These are phyloP conservation scores for Termitomyces sp. DNA, from an alignment of 1,284 basidiomycete species.

Conservation along the genomic window DNA sequence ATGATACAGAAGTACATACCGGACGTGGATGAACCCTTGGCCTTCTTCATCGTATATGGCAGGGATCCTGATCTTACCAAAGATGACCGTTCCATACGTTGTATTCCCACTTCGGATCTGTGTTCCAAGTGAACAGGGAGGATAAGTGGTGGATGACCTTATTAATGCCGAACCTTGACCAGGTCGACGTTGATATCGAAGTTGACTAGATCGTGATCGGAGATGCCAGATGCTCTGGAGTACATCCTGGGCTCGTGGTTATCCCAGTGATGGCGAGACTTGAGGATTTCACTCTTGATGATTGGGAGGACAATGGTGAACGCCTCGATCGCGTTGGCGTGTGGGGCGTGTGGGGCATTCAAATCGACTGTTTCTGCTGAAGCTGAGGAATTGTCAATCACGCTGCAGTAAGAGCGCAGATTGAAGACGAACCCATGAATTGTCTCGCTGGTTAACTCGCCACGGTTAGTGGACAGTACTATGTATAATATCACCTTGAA, in stretches of 20 bases:
- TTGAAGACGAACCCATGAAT: conserved; percentile 17
- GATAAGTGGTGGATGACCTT: not conserved
- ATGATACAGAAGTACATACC: conserved; percentile 39
- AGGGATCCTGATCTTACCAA: conserved; percentile 73
- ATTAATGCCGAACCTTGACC: conserved; percentile 36
- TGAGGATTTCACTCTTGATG: conserved; percentile 61
- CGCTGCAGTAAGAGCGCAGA: not conserved
- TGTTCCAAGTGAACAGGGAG: not conserved
- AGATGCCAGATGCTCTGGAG: conserved; percentile 49
- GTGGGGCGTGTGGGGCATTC: conserved; percentile 55
- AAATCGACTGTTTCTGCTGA: conserved; percentile 50
- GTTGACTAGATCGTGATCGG: conserved; percentile 45
- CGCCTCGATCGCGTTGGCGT: conserved; percentile 55
- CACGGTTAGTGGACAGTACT: too few relatives aligned
- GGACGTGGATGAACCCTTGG: conserved; percentile 65
- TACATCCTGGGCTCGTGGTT: conserved; percentile 72
- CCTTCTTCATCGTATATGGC: conserved; percentile 58
- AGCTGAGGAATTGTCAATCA: conserved; percentile 34
- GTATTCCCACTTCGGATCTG: conserved; percentile 34
- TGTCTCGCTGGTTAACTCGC: too few relatives aligned
- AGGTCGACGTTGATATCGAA: conserved; percentile 57
- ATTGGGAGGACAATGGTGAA: conserved; percentile 48
- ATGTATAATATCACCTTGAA: too few relatives aligned
- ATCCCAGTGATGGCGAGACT: conserved; percentile 66
- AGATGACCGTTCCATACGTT: conserved; percentile 63